A percentile compares a stretch with the other conserved stretches of the same genome.
phyloP scores from a whole-genome alignment of 352 stramenopile species.

The Aphanomyces cochlioides region DNA sequence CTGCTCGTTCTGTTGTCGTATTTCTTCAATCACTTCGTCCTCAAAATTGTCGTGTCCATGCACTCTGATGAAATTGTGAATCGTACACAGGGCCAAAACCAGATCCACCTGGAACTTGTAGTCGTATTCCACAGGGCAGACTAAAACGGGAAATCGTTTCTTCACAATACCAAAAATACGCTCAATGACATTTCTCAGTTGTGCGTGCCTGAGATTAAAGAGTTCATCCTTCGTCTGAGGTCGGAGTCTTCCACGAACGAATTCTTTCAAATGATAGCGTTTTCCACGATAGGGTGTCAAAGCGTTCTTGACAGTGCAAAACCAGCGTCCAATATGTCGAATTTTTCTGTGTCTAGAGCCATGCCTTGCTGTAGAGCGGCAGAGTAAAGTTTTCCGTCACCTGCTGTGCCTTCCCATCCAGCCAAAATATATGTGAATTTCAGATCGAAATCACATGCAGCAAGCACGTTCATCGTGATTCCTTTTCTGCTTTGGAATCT shows the following conservation, averaged over 20 bases:
- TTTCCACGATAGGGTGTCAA: background rate
- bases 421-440: too few species aligned
- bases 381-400: too few species aligned
- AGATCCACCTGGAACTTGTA: background rate
- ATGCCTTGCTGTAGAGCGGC: too few species aligned
- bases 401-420: too few species aligned
- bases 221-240: background rate
- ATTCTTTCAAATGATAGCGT: slow-evolving; percentile 12
- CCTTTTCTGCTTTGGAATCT: too few species aligned
- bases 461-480: too few species aligned
- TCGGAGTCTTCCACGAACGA: background rate
- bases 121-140: background rate
- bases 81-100: background rate
- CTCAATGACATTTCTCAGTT: background rate
- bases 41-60: background rate
- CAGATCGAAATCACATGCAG: too few species aligned
- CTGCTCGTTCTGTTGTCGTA: background rate
- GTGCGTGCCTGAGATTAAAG: background rate
- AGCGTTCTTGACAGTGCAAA: background rate
- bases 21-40: background rate
- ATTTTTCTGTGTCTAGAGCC: background rate
- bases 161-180: background rate
- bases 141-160: background rate
- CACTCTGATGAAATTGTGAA: background rate
- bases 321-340: slow-evolving; percentile 2